A percentile compares a stretch with the other conserved stretches of the same genome.
Conservation (phyloP, 2,329 filamentous ascomycete genomes). For the Trichoderma hamatum region DNA sequence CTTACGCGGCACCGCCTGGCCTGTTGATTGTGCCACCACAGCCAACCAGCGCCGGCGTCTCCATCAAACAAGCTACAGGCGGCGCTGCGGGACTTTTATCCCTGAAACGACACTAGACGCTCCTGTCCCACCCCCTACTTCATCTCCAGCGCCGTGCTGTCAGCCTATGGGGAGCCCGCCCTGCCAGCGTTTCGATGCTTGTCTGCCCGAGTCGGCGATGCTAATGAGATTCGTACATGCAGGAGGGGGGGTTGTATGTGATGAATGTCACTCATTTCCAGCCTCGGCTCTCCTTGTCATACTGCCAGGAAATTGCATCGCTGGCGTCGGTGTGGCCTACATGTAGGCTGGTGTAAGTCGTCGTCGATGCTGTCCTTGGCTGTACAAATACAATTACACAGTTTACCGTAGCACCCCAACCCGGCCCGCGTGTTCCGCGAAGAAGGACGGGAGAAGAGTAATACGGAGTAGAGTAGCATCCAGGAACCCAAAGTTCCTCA, state of each 20-base stretch:
- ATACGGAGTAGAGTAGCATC: constrained; percentile 8
- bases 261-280: background rate
- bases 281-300: background rate
- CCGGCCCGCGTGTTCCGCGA: constrained; percentile 7
- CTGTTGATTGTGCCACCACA: background rate
- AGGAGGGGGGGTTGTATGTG: background rate
- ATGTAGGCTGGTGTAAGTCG: too few relatives aligned
- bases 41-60: constrained; percentile 18
- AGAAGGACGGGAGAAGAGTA: background rate
- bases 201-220: background rate
- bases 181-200: background rate
- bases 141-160: constrained; percentile 22
- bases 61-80: constrained; percentile 26
- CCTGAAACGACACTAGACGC: constrained; percentile 26
- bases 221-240: background rate
- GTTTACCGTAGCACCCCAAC: background rate
- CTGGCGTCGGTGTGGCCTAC: too few relatives aligned
- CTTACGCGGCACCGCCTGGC: background rate
- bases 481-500: background rate
- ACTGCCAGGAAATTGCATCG: background rate
- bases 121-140: constrained; percentile 18
- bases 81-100: constrained; percentile 22
- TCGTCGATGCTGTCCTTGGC: too few relatives aligned
- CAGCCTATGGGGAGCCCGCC: constrained; percentile 12
- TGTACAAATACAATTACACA: too few relatives aligned